A percentile compares a stretch with the other conserved stretches of the same genome.
phyloP scores from a whole-genome alignment of 805 yeast genomes.

The Suhomyces xylopsoci region DNA sequence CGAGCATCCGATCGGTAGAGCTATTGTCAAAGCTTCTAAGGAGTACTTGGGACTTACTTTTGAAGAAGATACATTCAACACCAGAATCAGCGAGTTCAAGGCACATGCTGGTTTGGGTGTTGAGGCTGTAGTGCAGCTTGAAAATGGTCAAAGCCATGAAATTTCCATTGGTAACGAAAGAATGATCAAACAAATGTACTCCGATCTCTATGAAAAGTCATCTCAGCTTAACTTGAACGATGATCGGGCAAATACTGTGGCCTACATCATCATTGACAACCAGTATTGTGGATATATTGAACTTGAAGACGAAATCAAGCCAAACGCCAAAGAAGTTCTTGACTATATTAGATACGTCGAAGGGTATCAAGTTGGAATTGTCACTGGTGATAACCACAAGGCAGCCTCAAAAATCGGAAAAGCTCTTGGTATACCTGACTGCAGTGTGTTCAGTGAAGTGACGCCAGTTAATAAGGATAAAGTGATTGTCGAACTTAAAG shows the following conservation, averaged over 20 bases:
- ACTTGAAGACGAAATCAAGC: constrained; percentile 64
- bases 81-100: constrained; percentile 32
- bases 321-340: constrained; percentile 62
- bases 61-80: constrained; percentile 30
- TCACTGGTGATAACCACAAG: constrained; percentile 77
- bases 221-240: constrained; percentile 10
- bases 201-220: constrained; percentile 12
- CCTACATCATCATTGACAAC: constrained; percentile 59
- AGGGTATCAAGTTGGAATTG: constrained; percentile 71
- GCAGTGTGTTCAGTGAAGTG: constrained; percentile 70
- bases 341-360: constrained; percentile 44
- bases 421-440: constrained; percentile 61
- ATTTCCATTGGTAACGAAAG: constrained; percentile 55
- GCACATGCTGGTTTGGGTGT: constrained; percentile 48
- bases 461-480: constrained; percentile 75
- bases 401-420: constrained; percentile 65
- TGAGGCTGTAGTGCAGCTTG: constrained; percentile 35
- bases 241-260: constrained; percentile 39
- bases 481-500: constrained; percentile 57
- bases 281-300: constrained; percentile 62
- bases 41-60: constrained; percentile 23
- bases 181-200: constrained; percentile 29
- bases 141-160: constrained; percentile 14
- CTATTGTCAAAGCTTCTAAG: constrained; percentile 48
- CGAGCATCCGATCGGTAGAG: constrained; percentile 87